Evolutionary conservation across 2,329 filamentous ascomycete genomes (phyloP).

Genomic region (Neocucurbitaria cava): DNA sequence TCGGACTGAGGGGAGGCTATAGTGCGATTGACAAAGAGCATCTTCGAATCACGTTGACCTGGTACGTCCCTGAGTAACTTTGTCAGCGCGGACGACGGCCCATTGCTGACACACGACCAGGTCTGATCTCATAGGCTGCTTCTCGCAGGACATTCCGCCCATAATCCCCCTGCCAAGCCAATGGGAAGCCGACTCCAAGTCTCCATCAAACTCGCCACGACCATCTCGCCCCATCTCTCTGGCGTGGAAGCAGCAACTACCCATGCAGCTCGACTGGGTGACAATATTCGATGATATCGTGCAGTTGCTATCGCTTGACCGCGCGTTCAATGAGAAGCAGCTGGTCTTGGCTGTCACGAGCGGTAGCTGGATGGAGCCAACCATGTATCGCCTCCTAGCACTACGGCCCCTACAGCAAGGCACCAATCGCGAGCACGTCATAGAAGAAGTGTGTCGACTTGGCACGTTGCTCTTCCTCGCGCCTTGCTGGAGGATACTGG

Average conservation of each 20-base stretch:
- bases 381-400: constrained; percentile 31
- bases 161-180: constrained; percentile 29
- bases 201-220: constrained; percentile 67
- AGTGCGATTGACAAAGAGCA: constrained; percentile 27
- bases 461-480: constrained; percentile 38
- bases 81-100: neutral
- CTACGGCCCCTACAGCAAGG: constrained; percentile 29
- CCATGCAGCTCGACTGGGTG: constrained; percentile 33
- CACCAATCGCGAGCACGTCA: constrained; percentile 18
- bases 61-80: constrained; percentile 18
- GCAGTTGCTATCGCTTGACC: constrained; percentile 34
- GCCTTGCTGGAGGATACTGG: constrained; percentile 35
- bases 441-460: constrained; percentile 41
- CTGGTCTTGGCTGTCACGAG: constrained; percentile 28
- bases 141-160: constrained; percentile 38
- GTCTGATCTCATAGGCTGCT: constrained; percentile 36
- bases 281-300: constrained; percentile 37
- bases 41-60: constrained; percentile 38
- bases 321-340: constrained; percentile 31
- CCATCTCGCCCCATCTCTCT: constrained; percentile 62
- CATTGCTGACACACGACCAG: constrained; percentile 16
- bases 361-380: constrained; percentile 40
- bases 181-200: constrained; percentile 43
- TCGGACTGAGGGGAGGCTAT: constrained; percentile 32
- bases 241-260: constrained; percentile 61